Conservation (phyloP, 192 early-diverging fungal species). For the Coemansia erecta region DNA sequence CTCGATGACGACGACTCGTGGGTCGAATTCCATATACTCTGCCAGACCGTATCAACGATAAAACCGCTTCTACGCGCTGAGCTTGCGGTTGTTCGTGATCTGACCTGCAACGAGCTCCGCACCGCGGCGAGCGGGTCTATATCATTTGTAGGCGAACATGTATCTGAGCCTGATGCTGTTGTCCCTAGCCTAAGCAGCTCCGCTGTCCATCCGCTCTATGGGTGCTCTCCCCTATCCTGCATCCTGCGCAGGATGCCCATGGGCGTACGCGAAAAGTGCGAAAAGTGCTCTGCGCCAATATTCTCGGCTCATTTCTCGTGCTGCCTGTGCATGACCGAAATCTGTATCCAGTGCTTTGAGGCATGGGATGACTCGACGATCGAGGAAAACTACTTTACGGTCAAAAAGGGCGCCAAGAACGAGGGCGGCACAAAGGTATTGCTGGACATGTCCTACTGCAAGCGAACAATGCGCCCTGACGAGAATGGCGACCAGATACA, state of each 20-base stretch:
- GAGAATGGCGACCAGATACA: constrained; percentile 12
- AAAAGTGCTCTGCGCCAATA: constrained; percentile 28
- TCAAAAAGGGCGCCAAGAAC: constrained; percentile 4
- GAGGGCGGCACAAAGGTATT: not conserved
- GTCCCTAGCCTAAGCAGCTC: not conserved
- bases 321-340: constrained; percentile 30
- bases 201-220: constrained; percentile 27
- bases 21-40: constrained; percentile 35
- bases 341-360: constrained; percentile 27
- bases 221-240: constrained; percentile 26
- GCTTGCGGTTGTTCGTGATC: constrained; percentile 38
- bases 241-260: constrained; percentile 33
- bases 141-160: not conserved
- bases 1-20: constrained; percentile 18
- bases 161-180: constrained; percentile 3
- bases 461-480: constrained; percentile 6
- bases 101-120: not conserved
- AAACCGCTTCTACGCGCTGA: constrained; percentile 34
- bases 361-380: constrained; percentile 29
- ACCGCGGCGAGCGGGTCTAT: not conserved
- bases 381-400: constrained; percentile 3
- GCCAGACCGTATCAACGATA: constrained; percentile 29
- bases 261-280: constrained; percentile 25
- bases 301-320: constrained; percentile 41
- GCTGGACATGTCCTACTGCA: constrained; percentile 19